Evolutionary conservation across 345 rosid species (phyloP).

Genomic region (Citrus australasica): DNA sequence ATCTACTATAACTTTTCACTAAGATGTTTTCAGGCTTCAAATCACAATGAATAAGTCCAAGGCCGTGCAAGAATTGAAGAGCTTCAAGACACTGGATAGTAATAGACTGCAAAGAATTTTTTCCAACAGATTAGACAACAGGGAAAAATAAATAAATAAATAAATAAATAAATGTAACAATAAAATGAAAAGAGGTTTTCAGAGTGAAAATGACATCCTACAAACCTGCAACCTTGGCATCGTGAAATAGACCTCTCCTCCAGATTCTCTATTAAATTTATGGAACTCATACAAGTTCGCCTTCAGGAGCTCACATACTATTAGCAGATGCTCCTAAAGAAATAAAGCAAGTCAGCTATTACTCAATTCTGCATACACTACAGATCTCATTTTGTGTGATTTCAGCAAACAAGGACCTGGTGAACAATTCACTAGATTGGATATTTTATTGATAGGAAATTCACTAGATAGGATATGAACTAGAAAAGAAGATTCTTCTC

Average conservation of each 20-base stretch:
- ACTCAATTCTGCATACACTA: conserved; percentile 11
- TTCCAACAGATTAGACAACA: conserved; percentile 17
- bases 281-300: conserved; percentile 98
- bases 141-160: conserved; percentile 4
- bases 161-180: conserved; percentile 7
- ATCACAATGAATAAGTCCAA: conserved; percentile 97
- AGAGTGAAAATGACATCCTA: conserved; percentile 14
- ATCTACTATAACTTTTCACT: conserved; percentile 96
- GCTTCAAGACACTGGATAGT: conserved; percentile 97
- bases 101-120: conserved; percentile 69
- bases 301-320: conserved; percentile 98
- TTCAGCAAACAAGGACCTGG: neutral
- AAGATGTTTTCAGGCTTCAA: conserved; percentile 93
- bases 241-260: conserved; percentile 98
- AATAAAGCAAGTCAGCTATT: conserved; percentile 7
- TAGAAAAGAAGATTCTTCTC: neutral
- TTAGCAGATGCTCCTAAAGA: conserved; percentile 92
- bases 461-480: neutral
- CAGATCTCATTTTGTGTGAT: neutral
- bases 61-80: conserved; percentile 88
- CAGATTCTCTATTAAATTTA: conserved; percentile 94
- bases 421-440: neutral
- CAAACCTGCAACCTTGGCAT: conserved; percentile 98
- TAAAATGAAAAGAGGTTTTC: neutral
- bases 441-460: neutral